Conservation (phyloP, 495 filamentous ascomycete species). For the Neurospora sp. region DNA sequence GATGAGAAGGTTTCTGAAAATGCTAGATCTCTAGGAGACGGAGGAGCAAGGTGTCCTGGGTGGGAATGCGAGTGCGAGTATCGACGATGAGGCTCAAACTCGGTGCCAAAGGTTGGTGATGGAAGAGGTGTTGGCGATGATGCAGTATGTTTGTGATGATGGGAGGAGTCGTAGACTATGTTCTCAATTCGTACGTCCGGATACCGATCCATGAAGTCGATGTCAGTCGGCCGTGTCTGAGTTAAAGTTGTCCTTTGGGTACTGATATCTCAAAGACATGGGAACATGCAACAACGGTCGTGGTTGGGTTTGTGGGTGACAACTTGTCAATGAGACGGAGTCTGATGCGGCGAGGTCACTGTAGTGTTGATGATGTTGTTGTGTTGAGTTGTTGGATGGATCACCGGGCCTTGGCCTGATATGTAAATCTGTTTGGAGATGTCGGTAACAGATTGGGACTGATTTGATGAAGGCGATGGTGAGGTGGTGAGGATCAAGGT, state of each 20-base stretch:
- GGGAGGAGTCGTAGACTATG: conserved; percentile 18
- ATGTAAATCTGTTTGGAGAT: background rate
- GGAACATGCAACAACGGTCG: conserved; percentile 20
- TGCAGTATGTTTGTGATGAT: conserved; percentile 7
- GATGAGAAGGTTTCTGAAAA: conserved; percentile 12
- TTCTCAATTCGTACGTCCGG: conserved; percentile 22
- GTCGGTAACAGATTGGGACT: background rate
- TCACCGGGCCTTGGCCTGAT: background rate
- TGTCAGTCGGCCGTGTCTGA: conserved; percentile 36
- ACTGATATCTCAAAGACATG: conserved; percentile 33
- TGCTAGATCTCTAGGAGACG: conserved; percentile 8
- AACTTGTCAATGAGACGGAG: background rate
- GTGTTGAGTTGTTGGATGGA: background rate
- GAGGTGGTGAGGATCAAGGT: background rate
- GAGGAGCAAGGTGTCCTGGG: conserved; percentile 5
- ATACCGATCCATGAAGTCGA: conserved; percentile 4
- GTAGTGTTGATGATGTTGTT: background rate
- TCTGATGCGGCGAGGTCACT: background rate
- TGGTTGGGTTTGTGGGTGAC: conserved; percentile 1
- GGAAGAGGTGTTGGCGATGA: conserved; percentile 1
- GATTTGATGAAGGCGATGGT: conserved; percentile 1
- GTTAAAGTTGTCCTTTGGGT: conserved; percentile 24
- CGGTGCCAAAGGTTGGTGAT: background rate
- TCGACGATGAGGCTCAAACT: background rate
- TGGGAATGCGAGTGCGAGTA: background rate